Base-by-base conservation (phyloP, 495 filamentous ascomycete species). In the Penicillium roqueforti region DNA sequence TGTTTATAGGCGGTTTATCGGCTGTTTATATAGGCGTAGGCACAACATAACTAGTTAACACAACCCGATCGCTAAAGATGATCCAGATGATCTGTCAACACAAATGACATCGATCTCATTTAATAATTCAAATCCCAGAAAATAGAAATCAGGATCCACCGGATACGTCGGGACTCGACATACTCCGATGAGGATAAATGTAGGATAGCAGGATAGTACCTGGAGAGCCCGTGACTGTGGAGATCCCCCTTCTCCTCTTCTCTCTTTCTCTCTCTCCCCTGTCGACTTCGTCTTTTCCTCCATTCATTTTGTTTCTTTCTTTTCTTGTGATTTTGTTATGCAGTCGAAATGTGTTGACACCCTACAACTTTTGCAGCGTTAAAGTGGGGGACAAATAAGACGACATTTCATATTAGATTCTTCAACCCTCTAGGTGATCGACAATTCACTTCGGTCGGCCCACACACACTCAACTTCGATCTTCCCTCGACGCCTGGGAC, bases 401-500 rank as follows among this genome's bases (percentile, higher is more conserved):
- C n/a, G n/a, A n/a, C n/a, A n/a, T n/a, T n/a, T n/a, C n/a, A n/a
- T n/a, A n/a, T n/a, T n/a, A n/a, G n/a, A n/a, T n/a, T n/a, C n/a
- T n/a, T n/a, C n/a, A n/a, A n/a, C n/a, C n/a, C n/a, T n/a, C n/a
- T n/a, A 51, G 28, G 58, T 44, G 57, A 63, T 63, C 60, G 54
- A 46, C 61, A 53, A 36, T 18, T 43, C 55, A 45, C 52, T 31
- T 26, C 57, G 57, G 60, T 63, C 60, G 57, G 57, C 54, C 53
- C 57, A 51, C 57, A 38, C 57, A 38, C 39, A 42, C 10, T 37
- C 31, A 28, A n/a, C 38, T 46, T 54, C 23, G 16, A 16, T 11
- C 36, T 51, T 49, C 41, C 16, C 7, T 13, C 19, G 14, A 23
- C 19, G 32, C 32, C 46, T 31, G 20, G 44, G 23, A 39, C 23